Conservation (phyloP, 306 rosid species). For the Psophocarpus tetragonolobus region DNA sequence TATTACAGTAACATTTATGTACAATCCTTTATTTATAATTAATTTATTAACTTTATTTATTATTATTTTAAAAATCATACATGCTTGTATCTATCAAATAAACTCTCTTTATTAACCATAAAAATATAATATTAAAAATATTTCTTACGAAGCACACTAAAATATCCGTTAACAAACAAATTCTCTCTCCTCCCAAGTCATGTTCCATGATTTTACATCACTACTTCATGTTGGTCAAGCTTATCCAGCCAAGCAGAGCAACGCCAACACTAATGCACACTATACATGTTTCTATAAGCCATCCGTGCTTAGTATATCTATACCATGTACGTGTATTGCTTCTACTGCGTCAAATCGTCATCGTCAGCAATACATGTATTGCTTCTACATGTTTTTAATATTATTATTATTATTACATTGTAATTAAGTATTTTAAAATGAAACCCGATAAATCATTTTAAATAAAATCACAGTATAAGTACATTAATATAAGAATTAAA, state of each 20-base stretch:
- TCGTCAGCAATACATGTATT: not conserved
- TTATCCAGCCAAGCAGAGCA: conserved; percentile 37
- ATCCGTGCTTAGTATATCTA: not conserved
- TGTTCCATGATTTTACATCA: conserved; percentile 69
- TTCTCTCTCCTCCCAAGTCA: conserved; percentile 31
- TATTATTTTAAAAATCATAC: too few relatives aligned
- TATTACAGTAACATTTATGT: too few relatives aligned
- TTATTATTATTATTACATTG: not conserved
- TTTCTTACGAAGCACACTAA: not conserved
- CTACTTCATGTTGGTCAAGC: conserved; percentile 41
- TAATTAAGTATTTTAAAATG: not conserved
- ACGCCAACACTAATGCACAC: not conserved
- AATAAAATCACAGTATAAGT: not conserved
- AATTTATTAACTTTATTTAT: too few relatives aligned
- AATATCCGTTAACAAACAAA: not conserved
- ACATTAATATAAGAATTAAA: too few relatives aligned
- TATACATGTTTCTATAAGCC: not conserved
- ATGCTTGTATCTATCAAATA: too few relatives aligned
- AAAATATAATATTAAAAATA: not conserved
- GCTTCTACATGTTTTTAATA: not conserved
- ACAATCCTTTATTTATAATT: too few relatives aligned
- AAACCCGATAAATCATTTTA: not conserved
- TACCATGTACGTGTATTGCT: not conserved
- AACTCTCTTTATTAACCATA: not conserved
- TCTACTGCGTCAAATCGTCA: not conserved